Percentiles rank a stretch among this genome's conserved stretches.
phyloP scores from a whole-genome alignment of 2,329 filamentous ascomycete genomes.

The Microthyrium microscopicum region DNA sequence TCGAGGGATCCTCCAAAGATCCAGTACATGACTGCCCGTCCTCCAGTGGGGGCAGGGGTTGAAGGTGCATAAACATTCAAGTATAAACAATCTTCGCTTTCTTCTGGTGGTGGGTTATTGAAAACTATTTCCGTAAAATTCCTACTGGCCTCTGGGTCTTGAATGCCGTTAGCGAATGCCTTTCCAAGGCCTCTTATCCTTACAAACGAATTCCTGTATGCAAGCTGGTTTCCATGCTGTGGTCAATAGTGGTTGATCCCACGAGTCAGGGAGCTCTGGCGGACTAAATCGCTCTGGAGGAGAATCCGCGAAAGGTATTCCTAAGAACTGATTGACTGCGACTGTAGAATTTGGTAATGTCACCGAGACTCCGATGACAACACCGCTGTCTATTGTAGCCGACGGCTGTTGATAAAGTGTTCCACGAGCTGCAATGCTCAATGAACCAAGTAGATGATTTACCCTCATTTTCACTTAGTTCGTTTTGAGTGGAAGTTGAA shows the following conservation, averaged over 20 bases:
- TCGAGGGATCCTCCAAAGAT: constrained; percentile 25
- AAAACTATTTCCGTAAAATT: constrained; percentile 7
- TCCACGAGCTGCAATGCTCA: no score
- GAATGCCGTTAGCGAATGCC: neutral
- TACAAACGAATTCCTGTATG: constrained; percentile 7
- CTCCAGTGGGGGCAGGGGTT: constrained; percentile 8
- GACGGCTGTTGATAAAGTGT: no score
- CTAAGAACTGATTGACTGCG: constrained; percentile 17
- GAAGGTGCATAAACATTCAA: constrained; percentile 24
- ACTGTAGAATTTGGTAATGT: constrained; percentile 1
- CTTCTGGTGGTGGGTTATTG: constrained; percentile 13
- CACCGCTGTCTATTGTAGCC: constrained; percentile 2
- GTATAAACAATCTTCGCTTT: constrained; percentile 25
- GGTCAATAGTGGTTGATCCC: neutral
- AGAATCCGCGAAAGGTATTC: constrained; percentile 18
- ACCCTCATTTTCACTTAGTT: no score
- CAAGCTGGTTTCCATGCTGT: constrained; percentile 3
- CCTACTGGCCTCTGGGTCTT: neutral
- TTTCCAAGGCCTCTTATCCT: neutral
- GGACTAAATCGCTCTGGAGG: constrained; percentile 15
- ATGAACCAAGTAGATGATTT: no score
- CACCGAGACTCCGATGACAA: neutral
- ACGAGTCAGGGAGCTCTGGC: neutral
- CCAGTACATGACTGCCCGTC: constrained; percentile 24
- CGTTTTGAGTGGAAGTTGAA: no score